Conservation (phyloP, 2,329 filamentous ascomycete genomes). For the Xylariales sp. region DNA sequence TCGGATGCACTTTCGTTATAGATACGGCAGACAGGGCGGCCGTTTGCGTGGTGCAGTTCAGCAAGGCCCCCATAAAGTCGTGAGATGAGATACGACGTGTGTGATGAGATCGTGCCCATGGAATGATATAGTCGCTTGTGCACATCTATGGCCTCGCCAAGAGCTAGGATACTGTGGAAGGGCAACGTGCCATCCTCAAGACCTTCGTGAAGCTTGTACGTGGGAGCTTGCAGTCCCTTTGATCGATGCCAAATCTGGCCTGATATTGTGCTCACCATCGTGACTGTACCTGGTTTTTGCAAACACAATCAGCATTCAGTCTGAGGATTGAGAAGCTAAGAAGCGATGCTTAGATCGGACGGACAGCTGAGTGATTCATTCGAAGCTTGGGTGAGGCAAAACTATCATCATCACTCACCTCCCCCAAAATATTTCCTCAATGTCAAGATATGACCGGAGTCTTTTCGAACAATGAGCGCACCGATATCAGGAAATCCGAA, state of each 20-base stretch:
- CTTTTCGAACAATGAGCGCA: conserved; percentile 51
- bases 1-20: conserved; percentile 47
- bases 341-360: no score
- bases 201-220: conserved; percentile 49
- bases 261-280: conserved; percentile 50
- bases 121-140: conserved; percentile 52
- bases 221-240: conserved; percentile 20
- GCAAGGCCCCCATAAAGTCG: conserved; percentile 43
- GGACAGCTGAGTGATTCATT: no score
- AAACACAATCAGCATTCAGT: no score
- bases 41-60: conserved; percentile 48
- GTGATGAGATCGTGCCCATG: conserved; percentile 54
- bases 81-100: conserved; percentile 50
- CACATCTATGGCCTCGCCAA: conserved; percentile 54
- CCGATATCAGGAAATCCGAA: conserved; percentile 64
- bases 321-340: no score
- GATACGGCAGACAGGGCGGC: conserved; percentile 43
- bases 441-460: conserved; percentile 50
- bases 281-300: conserved; percentile 44
- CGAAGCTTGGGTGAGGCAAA: no score
- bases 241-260: conserved; percentile 17
- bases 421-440: conserved; percentile 62
- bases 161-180: conserved; percentile 60
- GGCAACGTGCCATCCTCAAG: conserved; percentile 65
- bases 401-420: conserved; percentile 29